Percentiles rank a stretch among this genome's conserved stretches.
Conservation (phyloP, 495 filamentous ascomycete species). For the Hypoxylon trugodes region DNA sequence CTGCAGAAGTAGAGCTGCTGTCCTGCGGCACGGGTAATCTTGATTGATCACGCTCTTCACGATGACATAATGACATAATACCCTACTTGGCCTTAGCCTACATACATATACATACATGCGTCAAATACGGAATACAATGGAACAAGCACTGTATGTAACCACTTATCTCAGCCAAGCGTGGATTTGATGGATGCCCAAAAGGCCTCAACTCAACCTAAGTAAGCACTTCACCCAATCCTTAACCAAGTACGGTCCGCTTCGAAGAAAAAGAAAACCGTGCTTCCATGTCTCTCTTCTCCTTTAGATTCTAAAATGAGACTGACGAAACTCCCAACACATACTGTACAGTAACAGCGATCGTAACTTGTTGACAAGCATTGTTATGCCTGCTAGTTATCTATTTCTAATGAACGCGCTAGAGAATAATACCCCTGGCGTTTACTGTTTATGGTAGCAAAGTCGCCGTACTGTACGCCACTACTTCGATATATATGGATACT, state of each 20-base stretch:
- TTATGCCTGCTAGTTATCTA: constrained; percentile 8
- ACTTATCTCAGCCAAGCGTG: background rate
- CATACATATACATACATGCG: constrained; percentile 1
- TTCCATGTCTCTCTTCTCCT: too few species aligned
- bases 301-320: too few species aligned
- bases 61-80: constrained; percentile 33
- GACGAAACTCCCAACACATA: background rate
- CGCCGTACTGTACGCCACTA: background rate
- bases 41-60: constrained; percentile 13
- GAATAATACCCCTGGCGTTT: background rate
- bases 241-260: background rate
- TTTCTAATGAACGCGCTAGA: constrained; percentile 8
- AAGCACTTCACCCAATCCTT: constrained; percentile 2
- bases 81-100: too few species aligned
- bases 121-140: background rate
- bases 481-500: background rate
- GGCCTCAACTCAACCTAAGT: constrained; percentile 2
- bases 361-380: background rate
- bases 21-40: constrained; percentile 33
- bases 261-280: too few species aligned
- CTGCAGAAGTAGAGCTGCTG: constrained; percentile 22
- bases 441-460: background rate
- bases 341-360: background rate
- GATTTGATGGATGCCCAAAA: background rate
- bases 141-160: background rate